Evolutionary conservation across 306 rosid genomes (phyloP).

Genomic region (Arachis hypogaea): DNA sequence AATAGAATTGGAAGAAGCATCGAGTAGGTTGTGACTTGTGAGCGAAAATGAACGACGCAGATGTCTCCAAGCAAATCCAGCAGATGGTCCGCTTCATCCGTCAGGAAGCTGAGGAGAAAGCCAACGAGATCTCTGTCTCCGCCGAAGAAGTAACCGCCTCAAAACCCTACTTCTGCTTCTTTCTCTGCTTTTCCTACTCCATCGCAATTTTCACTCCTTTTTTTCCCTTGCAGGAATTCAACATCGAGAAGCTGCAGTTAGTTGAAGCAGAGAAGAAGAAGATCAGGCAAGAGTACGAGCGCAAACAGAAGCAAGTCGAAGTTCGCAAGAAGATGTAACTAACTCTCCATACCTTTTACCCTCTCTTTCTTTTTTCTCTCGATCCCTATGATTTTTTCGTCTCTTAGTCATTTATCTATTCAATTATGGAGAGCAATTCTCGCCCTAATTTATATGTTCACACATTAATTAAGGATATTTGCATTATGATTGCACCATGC

Average conservation of each 20-base stretch:
- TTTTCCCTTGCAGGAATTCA: conserved; percentile 66
- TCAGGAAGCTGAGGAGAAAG: conserved; percentile 97
- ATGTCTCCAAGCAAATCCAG: conserved; percentile 96
- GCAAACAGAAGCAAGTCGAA: conserved; percentile 89
- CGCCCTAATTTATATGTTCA: background rate
- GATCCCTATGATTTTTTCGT: background rate
- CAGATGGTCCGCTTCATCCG: conserved; percentile 97
- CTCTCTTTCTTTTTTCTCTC: background rate
- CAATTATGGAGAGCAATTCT: conserved; percentile 3
- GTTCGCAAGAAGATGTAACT: conserved; percentile 90
- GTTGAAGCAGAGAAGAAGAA: conserved; percentile 97
- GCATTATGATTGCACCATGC: conserved; percentile 1
- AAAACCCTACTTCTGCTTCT: background rate
- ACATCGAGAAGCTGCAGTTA: conserved; percentile 93
- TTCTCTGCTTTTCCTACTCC: background rate
- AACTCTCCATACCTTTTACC: background rate
- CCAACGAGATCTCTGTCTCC: conserved; percentile 95
- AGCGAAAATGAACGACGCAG: conserved; percentile 83
- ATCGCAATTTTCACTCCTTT: background rate
- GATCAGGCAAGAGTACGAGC: conserved; percentile 94
- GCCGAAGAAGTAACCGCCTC: conserved; percentile 71
- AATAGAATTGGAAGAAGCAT: too few species aligned
- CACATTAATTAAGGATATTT: background rate
- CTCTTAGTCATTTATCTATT: background rate
- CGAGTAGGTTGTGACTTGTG: background rate